Base-by-base conservation (phyloP, 106 monocot genomes). In the Dendrobium chrysotoxum region DNA sequence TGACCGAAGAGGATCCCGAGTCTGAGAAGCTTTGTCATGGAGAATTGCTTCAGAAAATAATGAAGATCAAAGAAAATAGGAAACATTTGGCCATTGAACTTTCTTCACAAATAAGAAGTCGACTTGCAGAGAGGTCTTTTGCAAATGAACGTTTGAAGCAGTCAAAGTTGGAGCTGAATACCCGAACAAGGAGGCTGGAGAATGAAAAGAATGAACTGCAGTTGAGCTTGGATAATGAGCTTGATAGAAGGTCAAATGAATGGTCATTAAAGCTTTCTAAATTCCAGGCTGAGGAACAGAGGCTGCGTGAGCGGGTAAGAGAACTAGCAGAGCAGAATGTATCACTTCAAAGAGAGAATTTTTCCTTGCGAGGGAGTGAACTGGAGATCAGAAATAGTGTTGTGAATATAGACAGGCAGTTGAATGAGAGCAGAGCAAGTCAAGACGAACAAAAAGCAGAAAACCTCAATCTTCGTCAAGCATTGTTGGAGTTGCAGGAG, bases 291-390 rank as follows among this genome's bases (percentile, higher is more conserved):
- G 94, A 98, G 81, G 98, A 98, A 75, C 84, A 89, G 55, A 87
- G 98, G 74, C 88, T 98, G 45, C 83, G 90, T 41, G 97, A 94
- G 17, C 86, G 94, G 3, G 92, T 98, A 21, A 86, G 92, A 79
- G 98, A 95, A 58, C 86, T 98, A 10, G 94, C 98, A 30, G 94
- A 98, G 79, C 94, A 98, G 78, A 98, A 98, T 83, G 92, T 94
- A 26, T 82, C 92, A 31, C 86, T 98, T 79, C 94, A 95, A 81
- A 95, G 91, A 79, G 95, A 95, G 82, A 75, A 92, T 79, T 91
- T 91, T 80, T 86, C 79, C 23, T 86, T 92, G 77, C 90, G 89
- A 72, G 85, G 81, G 23, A 88, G 75, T 77, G 89, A 92, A 78
- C 61, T 66, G 42, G 85, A 87, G 39, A 79, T 44, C 8, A 76